Evolutionary conservation across 306 rosid species (phyloP).

Genomic region (Hippophae tibetana): DNA sequence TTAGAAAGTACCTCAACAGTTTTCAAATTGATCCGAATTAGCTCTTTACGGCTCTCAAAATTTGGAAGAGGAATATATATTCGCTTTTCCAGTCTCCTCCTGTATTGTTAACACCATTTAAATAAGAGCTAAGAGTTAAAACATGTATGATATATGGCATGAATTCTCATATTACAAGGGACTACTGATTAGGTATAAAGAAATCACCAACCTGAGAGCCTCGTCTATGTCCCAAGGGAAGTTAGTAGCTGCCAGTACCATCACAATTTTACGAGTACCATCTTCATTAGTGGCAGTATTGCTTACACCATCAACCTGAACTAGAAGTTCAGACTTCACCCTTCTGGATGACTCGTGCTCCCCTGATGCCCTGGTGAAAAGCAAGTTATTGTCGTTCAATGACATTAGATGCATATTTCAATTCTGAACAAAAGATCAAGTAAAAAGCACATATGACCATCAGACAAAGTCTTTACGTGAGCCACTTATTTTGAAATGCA

Average conservation of each 20-base stretch:
- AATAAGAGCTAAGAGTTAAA: conserved; percentile 9
- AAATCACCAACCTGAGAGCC: conserved; percentile 62
- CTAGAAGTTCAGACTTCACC: conserved; percentile 95
- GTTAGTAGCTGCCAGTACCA: conserved; percentile 98
- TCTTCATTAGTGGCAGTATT: conserved; percentile 74
- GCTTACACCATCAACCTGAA: conserved; percentile 98
- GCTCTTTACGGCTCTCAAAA: conserved; percentile 91
- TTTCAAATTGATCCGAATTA: conserved; percentile 84
- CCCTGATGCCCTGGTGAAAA: conserved; percentile 78
- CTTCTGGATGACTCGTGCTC: conserved; percentile 99
- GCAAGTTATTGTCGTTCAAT: neutral
- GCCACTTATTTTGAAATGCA: no score
- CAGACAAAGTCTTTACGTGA: no score
- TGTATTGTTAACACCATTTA: conserved; percentile 34
- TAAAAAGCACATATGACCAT: no score
- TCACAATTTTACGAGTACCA: conserved; percentile 86
- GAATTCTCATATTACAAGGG: neutral
- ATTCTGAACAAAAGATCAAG: neutral
- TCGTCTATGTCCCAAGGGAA: conserved; percentile 99
- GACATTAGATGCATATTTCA: neutral
- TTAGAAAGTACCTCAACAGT: conserved; percentile 57
- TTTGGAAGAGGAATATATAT: conserved; percentile 95
- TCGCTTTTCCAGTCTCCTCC: conserved; percentile 98
- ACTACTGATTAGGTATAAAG: conserved; percentile 3
- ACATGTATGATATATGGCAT: neutral